Percentiles rank a stretch among this genome's conserved stretches.
phyloP scores from a whole-genome alignment of 2,329 filamentous ascomycete species.

The Ambrosiella cleistominuta region DNA sequence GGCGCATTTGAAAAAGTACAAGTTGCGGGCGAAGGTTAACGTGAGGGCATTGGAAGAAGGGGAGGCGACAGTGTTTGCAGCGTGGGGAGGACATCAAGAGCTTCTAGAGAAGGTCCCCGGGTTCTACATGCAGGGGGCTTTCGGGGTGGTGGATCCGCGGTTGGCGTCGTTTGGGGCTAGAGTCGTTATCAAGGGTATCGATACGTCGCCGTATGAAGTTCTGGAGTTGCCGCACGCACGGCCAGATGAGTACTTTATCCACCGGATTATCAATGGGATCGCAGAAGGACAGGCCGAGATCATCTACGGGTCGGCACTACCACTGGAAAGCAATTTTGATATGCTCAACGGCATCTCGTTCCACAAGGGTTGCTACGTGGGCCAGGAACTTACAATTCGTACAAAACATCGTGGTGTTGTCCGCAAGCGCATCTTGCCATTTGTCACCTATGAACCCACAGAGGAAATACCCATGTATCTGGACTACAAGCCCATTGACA shows the following conservation, averaged over 20 bases:
- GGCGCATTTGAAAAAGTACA: slow-evolving; percentile 68
- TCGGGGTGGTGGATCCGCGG: slow-evolving; percentile 33
- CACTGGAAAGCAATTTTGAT: slow-evolving; percentile 82
- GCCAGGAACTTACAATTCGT: slow-evolving; percentile 89
- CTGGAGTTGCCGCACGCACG: not conserved
- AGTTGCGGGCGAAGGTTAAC: slow-evolving; percentile 62
- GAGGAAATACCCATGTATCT: slow-evolving; percentile 23
- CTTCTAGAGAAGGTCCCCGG: not conserved
- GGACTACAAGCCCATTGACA: slow-evolving; percentile 26
- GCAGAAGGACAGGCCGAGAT: slow-evolving; percentile 77
- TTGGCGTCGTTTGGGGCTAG: slow-evolving; percentile 39
- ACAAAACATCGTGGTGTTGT: slow-evolving; percentile 91
- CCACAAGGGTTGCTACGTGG: slow-evolving; percentile 90
- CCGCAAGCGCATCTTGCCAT: slow-evolving; percentile 72
- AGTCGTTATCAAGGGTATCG: slow-evolving; percentile 20
- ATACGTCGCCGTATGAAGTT: slow-evolving; percentile 1
- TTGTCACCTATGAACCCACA: slow-evolving; percentile 45
- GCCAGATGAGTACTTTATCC: slow-evolving; percentile 43
- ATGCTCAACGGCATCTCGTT: slow-evolving; percentile 75
- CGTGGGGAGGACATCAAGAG: slow-evolving; percentile 38
- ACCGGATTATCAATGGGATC: slow-evolving; percentile 64
- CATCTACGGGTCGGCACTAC: slow-evolving; percentile 49
- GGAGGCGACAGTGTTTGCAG: slow-evolving; percentile 53
- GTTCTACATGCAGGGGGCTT: slow-evolving; percentile 4
- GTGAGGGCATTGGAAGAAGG: slow-evolving; percentile 46